Conservation (phyloP, 305 asterid species). For the Rubia balearica region DNA sequence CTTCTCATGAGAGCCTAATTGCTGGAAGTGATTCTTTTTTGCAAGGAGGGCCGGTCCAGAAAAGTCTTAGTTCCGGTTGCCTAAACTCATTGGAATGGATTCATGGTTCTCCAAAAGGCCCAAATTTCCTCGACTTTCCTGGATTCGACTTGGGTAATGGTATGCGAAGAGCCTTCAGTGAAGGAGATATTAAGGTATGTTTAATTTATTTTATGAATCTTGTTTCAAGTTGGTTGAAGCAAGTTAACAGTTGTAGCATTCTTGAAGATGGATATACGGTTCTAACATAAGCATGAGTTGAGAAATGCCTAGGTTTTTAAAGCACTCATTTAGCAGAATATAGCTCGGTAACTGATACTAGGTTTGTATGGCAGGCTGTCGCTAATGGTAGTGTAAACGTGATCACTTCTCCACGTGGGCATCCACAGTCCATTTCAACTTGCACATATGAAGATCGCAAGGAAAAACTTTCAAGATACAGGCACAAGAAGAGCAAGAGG, state of each 20-base stretch:
- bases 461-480: slow-evolving; percentile 84
- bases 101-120: slow-evolving; percentile 44
- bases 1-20: slow-evolving; percentile 33
- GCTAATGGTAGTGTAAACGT: slow-evolving; percentile 40
- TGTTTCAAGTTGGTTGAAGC: slow-evolving; percentile 11
- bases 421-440: slow-evolving; percentile 29
- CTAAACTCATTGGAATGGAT: slow-evolving; percentile 51
- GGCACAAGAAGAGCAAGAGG: slow-evolving; percentile 83
- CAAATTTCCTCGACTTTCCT: slow-evolving; percentile 66
- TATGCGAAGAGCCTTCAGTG: slow-evolving; percentile 92
- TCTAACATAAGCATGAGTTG: slow-evolving; percentile 17
- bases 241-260: slow-evolving; percentile 6
- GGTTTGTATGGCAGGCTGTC: slow-evolving; percentile 83
- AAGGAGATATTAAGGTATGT: slow-evolving; percentile 87
- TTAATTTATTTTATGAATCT: slow-evolving; percentile 19
- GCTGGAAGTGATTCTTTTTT: slow-evolving; percentile 31
- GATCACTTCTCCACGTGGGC: slow-evolving; percentile 39
- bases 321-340: slow-evolving; percentile 46
- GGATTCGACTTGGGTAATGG: slow-evolving; percentile 68
- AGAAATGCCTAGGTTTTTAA: slow-evolving; percentile 47
- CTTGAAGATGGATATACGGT: background rate
- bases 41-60: slow-evolving; percentile 46
- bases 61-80: slow-evolving; percentile 59
- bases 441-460: slow-evolving; percentile 62
- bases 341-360: slow-evolving; percentile 54